Conservation (phyloP, 1,284 basidiomycete species). For the Cryptococcus maquisensis region DNA sequence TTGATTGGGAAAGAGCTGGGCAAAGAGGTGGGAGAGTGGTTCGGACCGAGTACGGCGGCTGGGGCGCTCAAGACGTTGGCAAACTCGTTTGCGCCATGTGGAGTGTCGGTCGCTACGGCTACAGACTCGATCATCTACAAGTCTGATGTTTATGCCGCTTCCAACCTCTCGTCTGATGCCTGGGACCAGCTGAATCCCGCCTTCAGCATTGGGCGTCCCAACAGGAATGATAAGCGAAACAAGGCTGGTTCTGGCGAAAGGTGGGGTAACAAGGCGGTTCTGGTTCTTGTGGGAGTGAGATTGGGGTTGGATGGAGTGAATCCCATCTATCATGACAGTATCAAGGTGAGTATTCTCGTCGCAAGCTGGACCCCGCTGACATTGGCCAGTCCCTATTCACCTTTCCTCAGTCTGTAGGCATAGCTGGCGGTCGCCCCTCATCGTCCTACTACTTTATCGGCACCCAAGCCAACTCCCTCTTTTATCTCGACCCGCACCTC, state of each 20-base stretch:
- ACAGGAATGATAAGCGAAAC: background rate
- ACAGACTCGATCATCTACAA: conserved; percentile 80
- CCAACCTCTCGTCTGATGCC: conserved; percentile 52
- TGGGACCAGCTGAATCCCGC: conserved; percentile 16
- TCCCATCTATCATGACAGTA: conserved; percentile 86
- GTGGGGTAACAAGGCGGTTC: conserved; percentile 82
- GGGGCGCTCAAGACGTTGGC: conserved; percentile 88
- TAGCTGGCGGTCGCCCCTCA: conserved; percentile 89
- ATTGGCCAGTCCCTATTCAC: conserved; percentile 69
- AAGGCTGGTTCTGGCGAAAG: conserved; percentile 5
- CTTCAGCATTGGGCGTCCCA: background rate
- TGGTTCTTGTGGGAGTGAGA: conserved; percentile 80
- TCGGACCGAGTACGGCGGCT: conserved; percentile 93
- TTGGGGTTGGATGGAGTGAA: conserved; percentile 91
- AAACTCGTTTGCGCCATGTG: conserved; percentile 72
- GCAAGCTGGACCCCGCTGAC: background rate
- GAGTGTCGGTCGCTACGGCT: conserved; percentile 76
- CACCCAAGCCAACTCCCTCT: conserved; percentile 78
- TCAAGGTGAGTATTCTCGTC: conserved; percentile 64
- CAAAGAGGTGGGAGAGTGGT: conserved; percentile 96
- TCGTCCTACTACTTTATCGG: conserved; percentile 98
- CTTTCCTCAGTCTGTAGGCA: conserved; percentile 92
- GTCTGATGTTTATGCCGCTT: conserved; percentile 78
- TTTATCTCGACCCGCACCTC: conserved; percentile 96
- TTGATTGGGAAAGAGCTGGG: conserved; percentile 90